Conservation (phyloP, 768 basidiomycete species). For the Kondoa malvinella region DNA sequence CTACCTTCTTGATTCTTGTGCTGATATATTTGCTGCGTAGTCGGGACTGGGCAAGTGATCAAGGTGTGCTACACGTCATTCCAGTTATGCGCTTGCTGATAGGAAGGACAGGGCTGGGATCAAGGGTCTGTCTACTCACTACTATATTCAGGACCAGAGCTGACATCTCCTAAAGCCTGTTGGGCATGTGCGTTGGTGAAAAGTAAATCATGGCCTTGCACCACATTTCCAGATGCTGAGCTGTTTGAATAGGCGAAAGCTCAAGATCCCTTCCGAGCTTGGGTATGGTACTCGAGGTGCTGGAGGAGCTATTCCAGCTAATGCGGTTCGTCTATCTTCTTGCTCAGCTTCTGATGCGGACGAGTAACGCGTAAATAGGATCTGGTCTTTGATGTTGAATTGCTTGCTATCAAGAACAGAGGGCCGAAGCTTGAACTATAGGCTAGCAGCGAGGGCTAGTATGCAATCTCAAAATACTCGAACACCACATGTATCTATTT, state of each 20-base stretch:
- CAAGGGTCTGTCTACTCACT: neutral
- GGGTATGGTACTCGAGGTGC: conserved; percentile 1
- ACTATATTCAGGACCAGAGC: neutral
- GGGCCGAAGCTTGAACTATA: neutral
- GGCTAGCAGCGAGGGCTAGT: neutral
- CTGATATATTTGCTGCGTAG: neutral
- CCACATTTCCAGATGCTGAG: neutral
- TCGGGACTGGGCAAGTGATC: conserved; percentile 3
- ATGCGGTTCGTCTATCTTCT: neutral
- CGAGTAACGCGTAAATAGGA: neutral
- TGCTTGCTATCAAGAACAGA: neutral
- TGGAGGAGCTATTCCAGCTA: neutral
- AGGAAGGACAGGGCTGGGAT: neutral
- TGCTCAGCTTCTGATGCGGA: neutral
- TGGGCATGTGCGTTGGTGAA: conserved; percentile 7
- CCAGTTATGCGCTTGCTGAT: neutral
- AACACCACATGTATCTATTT: too few relatives aligned
- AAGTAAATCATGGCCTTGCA: conserved; percentile 4
- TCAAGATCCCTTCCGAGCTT: conserved; percentile 6
- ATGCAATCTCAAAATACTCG: too few relatives aligned
- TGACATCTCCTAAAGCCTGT: neutral
- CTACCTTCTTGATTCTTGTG: neutral
- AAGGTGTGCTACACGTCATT: neutral
- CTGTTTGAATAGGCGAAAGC: neutral
- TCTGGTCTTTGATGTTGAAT: conserved; percentile 5